Conservation (phyloP, 352 stramenopile species). For the Phytophthora europaea region DNA sequence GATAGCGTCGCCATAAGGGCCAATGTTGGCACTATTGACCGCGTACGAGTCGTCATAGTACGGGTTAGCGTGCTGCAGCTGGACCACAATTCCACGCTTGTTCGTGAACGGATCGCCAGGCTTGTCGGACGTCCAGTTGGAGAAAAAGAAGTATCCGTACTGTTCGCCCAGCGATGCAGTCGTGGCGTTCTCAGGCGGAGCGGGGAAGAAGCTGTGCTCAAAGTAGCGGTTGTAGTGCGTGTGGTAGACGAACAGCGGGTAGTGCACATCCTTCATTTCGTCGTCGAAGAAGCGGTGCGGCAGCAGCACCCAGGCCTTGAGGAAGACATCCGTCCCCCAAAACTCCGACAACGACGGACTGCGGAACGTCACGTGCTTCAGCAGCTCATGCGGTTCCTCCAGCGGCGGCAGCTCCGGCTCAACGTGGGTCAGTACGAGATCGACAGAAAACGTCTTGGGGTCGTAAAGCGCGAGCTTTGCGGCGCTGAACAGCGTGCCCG, state of each 20-base stretch:
- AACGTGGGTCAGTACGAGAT: constrained; percentile 63
- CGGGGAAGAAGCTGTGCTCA: constrained; percentile 60
- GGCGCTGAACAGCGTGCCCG: constrained; percentile 68
- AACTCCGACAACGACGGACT: constrained; percentile 69
- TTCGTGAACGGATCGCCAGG: constrained; percentile 10
- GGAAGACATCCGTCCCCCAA: constrained; percentile 74
- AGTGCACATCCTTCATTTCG: constrained; percentile 59
- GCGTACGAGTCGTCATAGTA: constrained; percentile 88
- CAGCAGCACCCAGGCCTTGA: constrained; percentile 80
- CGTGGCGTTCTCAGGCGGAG: constrained; percentile 37
- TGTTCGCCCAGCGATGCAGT: constrained; percentile 43
- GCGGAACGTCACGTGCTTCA: constrained; percentile 77
- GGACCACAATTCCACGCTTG: constrained; percentile 79
- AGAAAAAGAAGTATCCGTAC: constrained; percentile 78
- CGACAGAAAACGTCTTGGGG: constrained; percentile 41
- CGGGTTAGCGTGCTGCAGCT: constrained; percentile 81
- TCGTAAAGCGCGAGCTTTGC: constrained; percentile 60
- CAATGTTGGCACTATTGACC: constrained; percentile 81
- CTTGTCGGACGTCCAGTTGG: constrained; percentile 76
- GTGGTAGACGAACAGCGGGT: constrained; percentile 83
- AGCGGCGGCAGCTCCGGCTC: constrained; percentile 47
- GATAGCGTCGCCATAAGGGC: constrained; percentile 80
- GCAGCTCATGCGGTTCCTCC: constrained; percentile 55
- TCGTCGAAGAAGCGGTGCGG: constrained; percentile 75
- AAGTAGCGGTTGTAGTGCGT: constrained; percentile 78